Evolutionary conservation across 2,329 filamentous ascomycete genomes (phyloP), one percentile per base, ranked within the genome.

Genomic region (Phyllosticta citrichinensis): DNA sequence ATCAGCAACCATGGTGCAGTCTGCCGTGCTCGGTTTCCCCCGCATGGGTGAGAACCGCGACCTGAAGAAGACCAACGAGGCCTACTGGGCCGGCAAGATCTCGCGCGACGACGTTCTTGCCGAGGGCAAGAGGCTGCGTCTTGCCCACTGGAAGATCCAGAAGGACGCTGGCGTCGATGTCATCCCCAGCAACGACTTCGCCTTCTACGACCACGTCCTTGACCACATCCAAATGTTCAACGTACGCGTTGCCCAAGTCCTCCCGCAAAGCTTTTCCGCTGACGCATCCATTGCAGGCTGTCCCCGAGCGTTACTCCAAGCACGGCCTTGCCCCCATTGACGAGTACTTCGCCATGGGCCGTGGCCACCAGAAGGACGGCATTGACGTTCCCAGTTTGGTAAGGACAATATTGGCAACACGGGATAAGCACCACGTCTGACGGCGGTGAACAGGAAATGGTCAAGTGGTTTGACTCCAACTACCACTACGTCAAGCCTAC

Each of bases 401-500:
- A 77, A 71, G 79, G 64, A 25, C 8, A 12, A 47, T 55, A 51
- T 55, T 25, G n/a, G 11, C 22, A 27, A 19, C n/a, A 20, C 56
- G 27, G 57, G 55, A 47, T 19, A 47, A 47, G 17, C 6, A n/a
- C 1, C 17, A 8, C 19, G 53, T 63, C 69, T 74, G 68, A 77
- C 64, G 56, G 33, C 54, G 27, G 51, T 56, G 8, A 63, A 30
- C 63, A 82, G 81, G 94, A 99, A 85, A 99, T 99, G 94, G 94
- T 99, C 72, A 99, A 99, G 85, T 99, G 94, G 94, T 99, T 99
- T 76, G 94, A 99, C 84, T 96, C 91, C 68, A 99, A 99, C 88
- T 99, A 99, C 87, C 94, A 97, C 85, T 99, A 99, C 79, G 94
- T 97, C 81, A 97, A 97, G 87, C 94, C 94, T 66, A 97, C 94